A percentile compares a stretch with the other conserved stretches of the same genome.
Evolutionary conservation across 352 stramenopile genomes (phyloP).

Genomic region (Pythium diclinum): DNA sequence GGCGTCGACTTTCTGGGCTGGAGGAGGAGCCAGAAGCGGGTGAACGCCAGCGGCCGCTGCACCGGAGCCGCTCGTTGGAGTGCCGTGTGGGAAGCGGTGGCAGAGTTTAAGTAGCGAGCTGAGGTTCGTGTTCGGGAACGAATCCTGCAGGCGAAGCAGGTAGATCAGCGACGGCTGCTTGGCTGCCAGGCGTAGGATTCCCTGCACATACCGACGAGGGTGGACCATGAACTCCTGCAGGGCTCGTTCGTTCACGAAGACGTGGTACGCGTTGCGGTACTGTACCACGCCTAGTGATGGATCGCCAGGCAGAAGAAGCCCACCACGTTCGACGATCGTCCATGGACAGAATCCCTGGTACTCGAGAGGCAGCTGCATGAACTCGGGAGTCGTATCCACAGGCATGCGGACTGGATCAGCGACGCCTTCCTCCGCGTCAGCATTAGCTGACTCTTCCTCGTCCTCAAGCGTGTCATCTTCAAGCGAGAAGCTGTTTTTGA

Average conservation of each 20-base stretch:
- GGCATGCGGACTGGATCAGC: constrained; percentile 77
- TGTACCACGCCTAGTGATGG: constrained; percentile 90
- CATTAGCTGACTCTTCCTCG: constrained; percentile 13
- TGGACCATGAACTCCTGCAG: constrained; percentile 87
- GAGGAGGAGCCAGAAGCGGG: constrained; percentile 46
- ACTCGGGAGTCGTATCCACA: constrained; percentile 91
- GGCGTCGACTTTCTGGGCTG: constrained; percentile 77
- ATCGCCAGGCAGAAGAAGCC: constrained; percentile 89
- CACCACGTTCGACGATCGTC: constrained; percentile 86
- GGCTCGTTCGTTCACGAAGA: constrained; percentile 90
- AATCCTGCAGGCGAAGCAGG: constrained; percentile 83
- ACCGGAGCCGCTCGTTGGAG: constrained; percentile 7
- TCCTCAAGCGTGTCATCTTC: constrained; percentile 34
- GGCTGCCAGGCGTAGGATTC: constrained; percentile 65
- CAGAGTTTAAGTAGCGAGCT: constrained; percentile 70
- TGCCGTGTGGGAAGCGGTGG: constrained; percentile 37
- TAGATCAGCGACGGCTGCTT: constrained; percentile 90
- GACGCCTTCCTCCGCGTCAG: constrained; percentile 40
- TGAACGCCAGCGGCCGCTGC: constrained; percentile 41
- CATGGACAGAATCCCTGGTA: constrained; percentile 94
- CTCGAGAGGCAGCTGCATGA: constrained; percentile 92
- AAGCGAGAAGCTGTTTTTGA: constrained; percentile 35
- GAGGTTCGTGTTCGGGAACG: constrained; percentile 77
- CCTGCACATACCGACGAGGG: constrained; percentile 74
- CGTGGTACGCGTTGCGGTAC: constrained; percentile 88